These are phyloP conservation scores for Nicotiana knightiana DNA, from an alignment of 257 asterid species.

Conservation along the genomic window DNA sequence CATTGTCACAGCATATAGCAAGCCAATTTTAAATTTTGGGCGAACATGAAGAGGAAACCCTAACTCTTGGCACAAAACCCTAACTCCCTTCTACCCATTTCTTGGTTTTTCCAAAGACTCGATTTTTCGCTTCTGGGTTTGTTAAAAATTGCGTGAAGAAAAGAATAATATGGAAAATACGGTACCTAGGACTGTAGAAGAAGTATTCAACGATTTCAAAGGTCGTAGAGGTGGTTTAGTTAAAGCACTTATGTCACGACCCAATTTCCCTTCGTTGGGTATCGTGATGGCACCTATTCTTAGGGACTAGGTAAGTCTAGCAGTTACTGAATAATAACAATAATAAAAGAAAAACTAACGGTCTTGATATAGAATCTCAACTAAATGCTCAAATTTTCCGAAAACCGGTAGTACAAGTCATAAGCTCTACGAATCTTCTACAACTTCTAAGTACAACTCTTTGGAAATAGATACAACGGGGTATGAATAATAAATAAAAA, in stretches of 20 bases:
- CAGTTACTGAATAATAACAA: no score
- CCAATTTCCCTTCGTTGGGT: no score
- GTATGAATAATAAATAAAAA: no score
- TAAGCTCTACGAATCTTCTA: no score
- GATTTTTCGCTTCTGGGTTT: background rate
- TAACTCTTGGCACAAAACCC: background rate
- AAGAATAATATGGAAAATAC: background rate
- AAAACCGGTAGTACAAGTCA: no score
- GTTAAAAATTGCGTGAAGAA: background rate
- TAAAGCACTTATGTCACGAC: slow-evolving; percentile 31
- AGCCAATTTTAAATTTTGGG: background rate
- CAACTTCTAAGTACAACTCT: no score
- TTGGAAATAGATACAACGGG: no score
- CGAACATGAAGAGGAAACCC: background rate
- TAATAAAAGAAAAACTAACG: no score
- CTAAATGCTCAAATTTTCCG: no score
- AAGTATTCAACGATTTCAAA: slow-evolving; percentile 62
- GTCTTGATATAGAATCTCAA: no score
- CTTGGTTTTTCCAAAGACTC: background rate
- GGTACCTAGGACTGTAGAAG: slow-evolving; percentile 78
- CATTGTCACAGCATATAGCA: background rate
- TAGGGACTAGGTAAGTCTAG: no score
- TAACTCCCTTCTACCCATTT: background rate
- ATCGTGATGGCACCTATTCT: no score
- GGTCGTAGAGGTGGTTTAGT: slow-evolving; percentile 81